Base-by-base conservation (phyloP, 106 monocot species). In the Chionographis japonica region DNA sequence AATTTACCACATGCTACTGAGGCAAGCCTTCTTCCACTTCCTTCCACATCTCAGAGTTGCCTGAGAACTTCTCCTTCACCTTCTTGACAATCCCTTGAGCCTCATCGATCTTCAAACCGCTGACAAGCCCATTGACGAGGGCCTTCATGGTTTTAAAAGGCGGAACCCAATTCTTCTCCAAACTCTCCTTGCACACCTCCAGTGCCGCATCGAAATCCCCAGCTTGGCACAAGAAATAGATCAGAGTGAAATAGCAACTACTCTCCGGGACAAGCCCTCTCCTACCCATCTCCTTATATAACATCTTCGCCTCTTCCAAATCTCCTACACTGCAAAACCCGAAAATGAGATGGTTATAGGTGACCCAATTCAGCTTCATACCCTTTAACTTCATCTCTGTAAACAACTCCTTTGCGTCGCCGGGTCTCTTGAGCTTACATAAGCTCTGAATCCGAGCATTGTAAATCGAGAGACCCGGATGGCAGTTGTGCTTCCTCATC, bases 91-190 rank as follows among this genome's bases (percentile, higher is more conserved):
- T 40, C 61, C 77, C 76, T 57, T 54, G 61, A 8, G 80, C 85
- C 66, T 81, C 85, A 10, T 75, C 71, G 4, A 59, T 18, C 67
- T 54, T 73, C 12, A 66, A 74, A 54, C 27, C 27, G 1, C 58
- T 37, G 4, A 68, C 81, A 20, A 85, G 74, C 58, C 85, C 80
- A 27, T 75, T 54, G 36, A 81, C 78, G 19, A 85, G 72, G 11
- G 11, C 7, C 74, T 67, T 77, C 81, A 85, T 81, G n/a, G 62
- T 68, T 16, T 74, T 56, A 43, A 81, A 85, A 17, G 57, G 16
- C 3, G 85, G 85, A 14, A 81, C 70, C 85, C 85, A 85, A 43
- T 85, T 85, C 71, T 53, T 80, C 61, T 64, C 81, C 81, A 85
- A 74, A 40, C 81, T 78, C 67, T 77, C 67, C 71, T 18, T 85